Percentiles rank a stretch among this genome's conserved stretches.
phyloP scores from a whole-genome alignment of 805 yeast genomes.

The Schizosaccharomyces pombe region DNA sequence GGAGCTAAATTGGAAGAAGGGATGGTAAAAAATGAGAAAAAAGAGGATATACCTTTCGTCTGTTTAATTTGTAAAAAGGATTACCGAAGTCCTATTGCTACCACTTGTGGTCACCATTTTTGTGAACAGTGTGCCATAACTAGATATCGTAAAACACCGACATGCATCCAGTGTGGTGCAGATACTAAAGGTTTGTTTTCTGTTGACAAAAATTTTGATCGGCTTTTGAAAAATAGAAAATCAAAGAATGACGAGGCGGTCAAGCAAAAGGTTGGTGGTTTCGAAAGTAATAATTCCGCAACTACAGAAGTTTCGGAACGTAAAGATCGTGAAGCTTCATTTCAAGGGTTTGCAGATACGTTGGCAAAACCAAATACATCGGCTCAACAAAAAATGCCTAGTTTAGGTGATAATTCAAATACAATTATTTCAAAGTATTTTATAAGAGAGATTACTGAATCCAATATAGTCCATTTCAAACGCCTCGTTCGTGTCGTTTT shows the following conservation, averaged over 20 bases:
- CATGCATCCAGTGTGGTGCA: constrained; percentile 33
- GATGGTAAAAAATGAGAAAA: constrained; percentile 7
- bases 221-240: constrained; percentile 4
- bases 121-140: constrained; percentile 38
- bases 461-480: constrained; percentile 32
- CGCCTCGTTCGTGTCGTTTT: constrained; percentile 30
- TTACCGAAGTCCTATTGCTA: constrained; percentile 32
- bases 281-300: background rate
- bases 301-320: background rate
- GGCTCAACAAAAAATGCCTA: background rate
- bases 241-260: background rate
- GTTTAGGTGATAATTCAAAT: background rate
- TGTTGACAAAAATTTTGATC: constrained; percentile 24
- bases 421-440: background rate
- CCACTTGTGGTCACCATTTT: constrained; percentile 39
- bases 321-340: background rate
- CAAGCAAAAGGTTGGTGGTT: background rate
- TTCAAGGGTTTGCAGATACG: background rate
- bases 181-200: constrained; percentile 38
- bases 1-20: constrained; percentile 6
- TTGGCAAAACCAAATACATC: background rate
- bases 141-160: constrained; percentile 21
- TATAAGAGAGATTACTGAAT: background rate
- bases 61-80: constrained; percentile 38
- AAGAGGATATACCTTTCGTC: constrained; percentile 27